Evolutionary conservation across 306 rosid genomes (phyloP).

Genomic region (Delonix regia): DNA sequence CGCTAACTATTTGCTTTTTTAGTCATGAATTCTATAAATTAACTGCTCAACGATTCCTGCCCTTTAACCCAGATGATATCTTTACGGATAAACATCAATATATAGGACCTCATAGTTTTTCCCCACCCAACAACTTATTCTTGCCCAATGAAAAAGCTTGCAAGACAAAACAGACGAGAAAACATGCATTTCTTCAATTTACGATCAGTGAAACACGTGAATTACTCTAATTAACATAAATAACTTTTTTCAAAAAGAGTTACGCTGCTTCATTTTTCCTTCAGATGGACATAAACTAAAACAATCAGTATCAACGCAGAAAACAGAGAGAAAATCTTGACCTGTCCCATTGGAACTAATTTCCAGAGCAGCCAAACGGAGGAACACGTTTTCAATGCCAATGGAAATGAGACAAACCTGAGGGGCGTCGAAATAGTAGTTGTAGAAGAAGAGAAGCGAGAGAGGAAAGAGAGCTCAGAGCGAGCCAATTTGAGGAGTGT

Average conservation of each 20-base stretch:
- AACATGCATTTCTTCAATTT: not conserved
- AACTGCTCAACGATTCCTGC: not conserved
- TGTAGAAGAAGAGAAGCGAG: conserved; percentile 46
- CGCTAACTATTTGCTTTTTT: not conserved
- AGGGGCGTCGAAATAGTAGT: conserved; percentile 37
- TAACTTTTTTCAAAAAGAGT: not conserved
- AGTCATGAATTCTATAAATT: not conserved
- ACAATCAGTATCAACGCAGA: not conserved
- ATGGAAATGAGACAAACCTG: conserved; percentile 48
- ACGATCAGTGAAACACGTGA: not conserved
- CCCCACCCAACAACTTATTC: not conserved
- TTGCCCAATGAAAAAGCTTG: not conserved
- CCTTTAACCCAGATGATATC: not conserved
- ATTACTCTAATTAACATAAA: not conserved
- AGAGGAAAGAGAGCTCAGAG: conserved; percentile 76
- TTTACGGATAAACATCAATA: not conserved
- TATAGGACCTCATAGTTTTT: not conserved
- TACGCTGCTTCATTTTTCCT: not conserved
- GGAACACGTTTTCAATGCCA: not conserved
- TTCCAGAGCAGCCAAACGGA: not conserved
- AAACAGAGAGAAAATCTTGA: not conserved
- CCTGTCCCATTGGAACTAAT: not conserved
- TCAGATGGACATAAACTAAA: not conserved
- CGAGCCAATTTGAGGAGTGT: conserved; percentile 75
- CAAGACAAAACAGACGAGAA: not conserved